A percentile compares a stretch with the other conserved stretches of the same genome.
These are phyloP conservation scores for Cryptococcus hybrid DNA, from an alignment of 1,284 basidiomycete species.

Conservation along the genomic window DNA sequence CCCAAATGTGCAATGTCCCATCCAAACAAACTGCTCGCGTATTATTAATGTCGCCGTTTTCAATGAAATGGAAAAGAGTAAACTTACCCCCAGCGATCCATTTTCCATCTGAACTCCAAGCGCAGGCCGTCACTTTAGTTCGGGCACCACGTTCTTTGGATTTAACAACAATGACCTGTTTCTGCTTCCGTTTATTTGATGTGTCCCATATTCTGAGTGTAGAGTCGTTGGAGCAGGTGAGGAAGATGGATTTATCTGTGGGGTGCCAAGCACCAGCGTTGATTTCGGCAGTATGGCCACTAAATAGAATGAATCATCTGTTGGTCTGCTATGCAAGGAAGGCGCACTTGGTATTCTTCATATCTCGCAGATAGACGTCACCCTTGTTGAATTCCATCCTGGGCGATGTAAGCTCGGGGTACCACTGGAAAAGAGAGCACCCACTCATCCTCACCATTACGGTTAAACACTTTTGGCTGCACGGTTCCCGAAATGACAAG, in stretches of 20 bases:
- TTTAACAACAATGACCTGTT: slow-evolving; percentile 91
- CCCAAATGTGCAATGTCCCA: slow-evolving; percentile 91
- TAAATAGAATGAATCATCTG: slow-evolving; percentile 41
- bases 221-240: slow-evolving; percentile 91
- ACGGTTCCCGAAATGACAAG: slow-evolving; percentile 83
- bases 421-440: slow-evolving; percentile 55
- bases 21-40: slow-evolving; percentile 71
- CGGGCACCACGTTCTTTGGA: slow-evolving; percentile 93
- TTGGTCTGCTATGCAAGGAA: not conserved
- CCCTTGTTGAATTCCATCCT: slow-evolving; percentile 82
- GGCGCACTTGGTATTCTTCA: slow-evolving; percentile 88
- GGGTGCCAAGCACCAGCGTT: slow-evolving; percentile 92
- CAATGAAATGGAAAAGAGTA: not conserved
- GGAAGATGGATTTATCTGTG: slow-evolving; percentile 73
- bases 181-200: slow-evolving; percentile 83
- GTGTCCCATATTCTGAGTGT: slow-evolving; percentile 96
- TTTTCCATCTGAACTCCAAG: slow-evolving; percentile 80
- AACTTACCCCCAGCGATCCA: slow-evolving; percentile 78
- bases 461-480: slow-evolving; percentile 83
- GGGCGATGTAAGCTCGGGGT: slow-evolving; percentile 32
- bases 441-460: slow-evolving; percentile 76
- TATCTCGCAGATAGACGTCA: slow-evolving; percentile 96
- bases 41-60: not conserved
- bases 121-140: slow-evolving; percentile 85
- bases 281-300: slow-evolving; percentile 91